A percentile compares a stretch with the other conserved stretches of the same genome.
Conservation (phyloP, 768 basidiomycete genomes). For the Cystobasidium ongulense region DNA sequence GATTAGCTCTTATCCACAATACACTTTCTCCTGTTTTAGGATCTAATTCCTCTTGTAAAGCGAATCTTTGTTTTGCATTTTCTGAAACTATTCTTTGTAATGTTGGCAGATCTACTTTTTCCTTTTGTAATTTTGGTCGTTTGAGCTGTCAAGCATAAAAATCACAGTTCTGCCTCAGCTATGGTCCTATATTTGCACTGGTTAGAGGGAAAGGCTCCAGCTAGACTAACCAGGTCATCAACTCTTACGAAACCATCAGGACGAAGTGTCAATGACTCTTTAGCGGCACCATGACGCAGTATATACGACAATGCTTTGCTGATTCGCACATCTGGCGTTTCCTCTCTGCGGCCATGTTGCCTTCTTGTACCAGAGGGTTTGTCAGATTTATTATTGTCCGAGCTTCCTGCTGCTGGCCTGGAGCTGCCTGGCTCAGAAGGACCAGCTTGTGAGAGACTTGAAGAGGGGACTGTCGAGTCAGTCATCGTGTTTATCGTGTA, state of each 20-base stretch:
- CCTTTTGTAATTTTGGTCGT: constrained; percentile 58
- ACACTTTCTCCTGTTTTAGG: neutral
- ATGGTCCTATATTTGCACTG: neutral
- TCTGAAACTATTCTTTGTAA: constrained; percentile 42
- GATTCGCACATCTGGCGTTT: constrained; percentile 42
- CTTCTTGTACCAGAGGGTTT: neutral
- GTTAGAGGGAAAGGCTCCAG: neutral
- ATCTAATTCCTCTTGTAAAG: constrained; percentile 28
- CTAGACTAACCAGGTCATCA: constrained; percentile 64
- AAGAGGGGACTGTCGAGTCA: neutral
- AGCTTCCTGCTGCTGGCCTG: neutral
- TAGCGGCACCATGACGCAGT: constrained; percentile 77
- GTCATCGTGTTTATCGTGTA: neutral
- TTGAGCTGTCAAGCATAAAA: constrained; percentile 51
- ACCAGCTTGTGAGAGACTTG: neutral
- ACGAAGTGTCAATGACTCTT: constrained; percentile 66
- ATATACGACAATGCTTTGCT: constrained; percentile 86
- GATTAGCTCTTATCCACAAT: constrained; percentile 57
- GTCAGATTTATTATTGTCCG: neutral
- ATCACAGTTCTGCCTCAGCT: no score
- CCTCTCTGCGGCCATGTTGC: neutral
- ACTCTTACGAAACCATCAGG: constrained; percentile 78
- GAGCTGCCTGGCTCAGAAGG: neutral
- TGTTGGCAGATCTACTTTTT: constrained; percentile 50
- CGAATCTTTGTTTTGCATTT: constrained; percentile 46